phyloP scores from a whole-genome alignment of 116 monocot species.

The Trichopus zeylanicus region DNA sequence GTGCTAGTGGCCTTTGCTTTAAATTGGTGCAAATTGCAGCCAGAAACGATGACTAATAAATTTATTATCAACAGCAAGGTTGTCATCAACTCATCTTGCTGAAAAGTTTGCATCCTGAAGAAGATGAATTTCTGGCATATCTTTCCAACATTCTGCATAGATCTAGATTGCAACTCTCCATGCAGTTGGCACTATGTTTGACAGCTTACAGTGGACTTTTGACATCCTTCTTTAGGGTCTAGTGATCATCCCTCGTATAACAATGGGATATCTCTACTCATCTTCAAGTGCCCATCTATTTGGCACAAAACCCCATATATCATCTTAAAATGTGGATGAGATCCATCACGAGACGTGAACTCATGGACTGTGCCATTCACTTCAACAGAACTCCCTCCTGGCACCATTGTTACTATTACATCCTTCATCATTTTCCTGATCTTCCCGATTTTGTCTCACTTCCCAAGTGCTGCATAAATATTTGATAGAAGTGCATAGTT shows the following conservation, averaged over 20 bases:
- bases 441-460: conserved; percentile 39
- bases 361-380: conserved; percentile 58
- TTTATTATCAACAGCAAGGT: too few species aligned
- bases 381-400: conserved; percentile 66
- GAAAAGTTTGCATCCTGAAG: too few species aligned
- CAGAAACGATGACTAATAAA: too few species aligned
- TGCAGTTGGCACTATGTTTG: too few species aligned
- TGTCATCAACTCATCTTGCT: too few species aligned
- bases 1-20: too few species aligned
- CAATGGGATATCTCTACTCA: conserved; percentile 13
- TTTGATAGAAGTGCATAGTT: conserved; percentile 60
- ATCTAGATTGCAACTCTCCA: too few species aligned
- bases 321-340: conserved; percentile 38
- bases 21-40: too few species aligned
- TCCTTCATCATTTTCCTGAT: conserved; percentile 59
- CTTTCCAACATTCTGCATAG: too few species aligned
- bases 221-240: conserved; percentile 15
- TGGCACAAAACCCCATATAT: conserved; percentile 33
- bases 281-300: conserved; percentile 37
- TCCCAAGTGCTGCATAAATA: conserved; percentile 36
- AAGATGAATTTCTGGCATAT: too few species aligned
- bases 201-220: too few species aligned
- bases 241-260: neutral
- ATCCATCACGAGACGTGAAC: conserved; percentile 50
- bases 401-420: conserved; percentile 29